Evolutionary conservation across 2,329 filamentous ascomycete genomes (phyloP).

Genomic region (Ascocoryne sarcoides): DNA sequence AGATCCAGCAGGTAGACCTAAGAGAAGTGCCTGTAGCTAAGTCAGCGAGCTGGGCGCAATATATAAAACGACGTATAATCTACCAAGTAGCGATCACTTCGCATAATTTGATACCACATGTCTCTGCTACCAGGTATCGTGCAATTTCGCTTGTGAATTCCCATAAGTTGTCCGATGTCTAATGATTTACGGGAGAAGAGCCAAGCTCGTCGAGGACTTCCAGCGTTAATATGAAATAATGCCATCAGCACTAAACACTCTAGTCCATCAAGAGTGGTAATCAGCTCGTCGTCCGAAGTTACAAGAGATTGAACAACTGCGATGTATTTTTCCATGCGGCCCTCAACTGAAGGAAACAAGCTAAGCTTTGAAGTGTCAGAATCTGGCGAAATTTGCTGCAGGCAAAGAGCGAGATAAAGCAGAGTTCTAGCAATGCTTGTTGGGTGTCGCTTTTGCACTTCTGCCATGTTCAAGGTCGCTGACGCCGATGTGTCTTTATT

Average conservation of each 20-base stretch:
- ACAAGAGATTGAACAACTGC: conserved; percentile 28
- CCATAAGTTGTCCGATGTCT: conserved; percentile 33
- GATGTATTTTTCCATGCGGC: conserved; percentile 23
- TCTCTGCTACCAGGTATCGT: conserved; percentile 21
- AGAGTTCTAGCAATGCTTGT: conserved; percentile 21
- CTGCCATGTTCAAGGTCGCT: conserved; percentile 16
- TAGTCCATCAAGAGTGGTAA: conserved; percentile 40
- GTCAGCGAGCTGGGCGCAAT: neutral
- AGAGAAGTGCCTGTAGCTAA: conserved; percentile 15
- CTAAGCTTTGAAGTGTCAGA: conserved; percentile 20
- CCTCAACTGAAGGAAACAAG: conserved; percentile 14
- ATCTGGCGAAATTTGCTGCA: conserved; percentile 22
- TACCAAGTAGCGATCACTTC: conserved; percentile 37
- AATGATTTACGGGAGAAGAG: conserved; percentile 39
- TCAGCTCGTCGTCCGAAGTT: conserved; percentile 38
- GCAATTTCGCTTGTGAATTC: conserved; percentile 17
- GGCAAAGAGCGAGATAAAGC: conserved; percentile 22
- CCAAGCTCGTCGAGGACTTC: conserved; percentile 42
- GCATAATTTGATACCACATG: conserved; percentile 39
- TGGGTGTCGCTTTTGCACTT: conserved; percentile 19
- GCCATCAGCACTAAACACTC: conserved; percentile 42
- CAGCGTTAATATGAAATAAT: conserved; percentile 38
- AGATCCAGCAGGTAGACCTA: conserved; percentile 21
- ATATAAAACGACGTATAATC: neutral
- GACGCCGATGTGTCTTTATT: conserved; percentile 1